These are phyloP conservation scores for Beauveria medogensis DNA, from an alignment of 2,329 filamentous ascomycete species.

Conservation along the genomic window DNA sequence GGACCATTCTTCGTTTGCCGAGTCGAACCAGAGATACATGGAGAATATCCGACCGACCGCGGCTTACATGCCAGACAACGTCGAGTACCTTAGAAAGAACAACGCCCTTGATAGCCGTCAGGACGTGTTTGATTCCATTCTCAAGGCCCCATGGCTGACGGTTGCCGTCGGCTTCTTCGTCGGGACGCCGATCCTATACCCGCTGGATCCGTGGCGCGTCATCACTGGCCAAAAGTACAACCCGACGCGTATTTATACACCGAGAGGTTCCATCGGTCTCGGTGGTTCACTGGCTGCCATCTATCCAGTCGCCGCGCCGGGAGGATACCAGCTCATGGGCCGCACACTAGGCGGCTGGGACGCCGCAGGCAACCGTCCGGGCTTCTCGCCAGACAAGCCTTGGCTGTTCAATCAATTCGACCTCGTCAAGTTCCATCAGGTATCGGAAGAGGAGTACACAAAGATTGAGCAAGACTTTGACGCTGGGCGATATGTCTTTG, in stretches of 20 bases:
- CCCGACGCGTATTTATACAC: conserved; percentile 23
- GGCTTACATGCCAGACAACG: conserved; percentile 51
- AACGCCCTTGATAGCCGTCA: conserved; percentile 26
- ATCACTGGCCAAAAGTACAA: conserved; percentile 20
- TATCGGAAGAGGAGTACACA: conserved; percentile 23
- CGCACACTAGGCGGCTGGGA: conserved; percentile 25
- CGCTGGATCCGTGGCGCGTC: conserved; percentile 5
- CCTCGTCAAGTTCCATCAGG: conserved; percentile 22
- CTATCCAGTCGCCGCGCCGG: conserved; percentile 23
- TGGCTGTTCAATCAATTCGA: conserved; percentile 29
- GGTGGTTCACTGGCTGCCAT: conserved; percentile 24
- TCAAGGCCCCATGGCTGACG: conserved; percentile 25
- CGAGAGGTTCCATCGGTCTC: conserved; percentile 24
- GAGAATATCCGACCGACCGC: conserved; percentile 50
- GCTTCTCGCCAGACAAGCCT: conserved; percentile 19
- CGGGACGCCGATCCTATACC: conserved; percentile 23
- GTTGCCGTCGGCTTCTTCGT: conserved; percentile 23
- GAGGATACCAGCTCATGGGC: conserved; percentile 27
- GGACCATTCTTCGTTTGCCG: conserved; percentile 29
- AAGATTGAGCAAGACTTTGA: conserved; percentile 18
- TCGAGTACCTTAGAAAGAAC: conserved; percentile 38
- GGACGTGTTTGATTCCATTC: conserved; percentile 24
- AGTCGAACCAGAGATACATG: conserved; percentile 41
- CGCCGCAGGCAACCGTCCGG: conserved; percentile 20
- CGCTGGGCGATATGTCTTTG: conserved; percentile 21